Percentiles rank a stretch among this genome's conserved stretches.
Conservation (phyloP, 2,329 filamentous ascomycete genomes). For the Fusarium virguliforme region DNA sequence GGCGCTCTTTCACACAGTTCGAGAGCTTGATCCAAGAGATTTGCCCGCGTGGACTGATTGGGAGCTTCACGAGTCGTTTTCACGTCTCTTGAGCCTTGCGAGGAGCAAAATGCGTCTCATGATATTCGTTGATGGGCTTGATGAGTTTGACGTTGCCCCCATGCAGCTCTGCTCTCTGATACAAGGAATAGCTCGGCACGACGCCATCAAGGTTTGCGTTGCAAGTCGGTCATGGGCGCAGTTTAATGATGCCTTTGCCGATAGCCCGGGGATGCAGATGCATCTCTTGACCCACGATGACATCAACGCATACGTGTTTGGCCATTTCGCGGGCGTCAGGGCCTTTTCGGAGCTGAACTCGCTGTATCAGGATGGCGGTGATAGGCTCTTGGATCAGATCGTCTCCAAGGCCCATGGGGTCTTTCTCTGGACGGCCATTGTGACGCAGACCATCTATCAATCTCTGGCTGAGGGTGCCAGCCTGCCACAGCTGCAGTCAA, state of each 20-base stretch:
- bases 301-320: not conserved
- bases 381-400: not conserved
- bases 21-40: not conserved
- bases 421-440: constrained; percentile 20
- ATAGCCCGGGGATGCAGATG: constrained; percentile 12
- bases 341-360: constrained; percentile 14
- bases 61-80: constrained; percentile 19
- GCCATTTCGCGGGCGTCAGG: not conserved
- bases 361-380: not conserved
- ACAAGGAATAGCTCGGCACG: not conserved
- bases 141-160: constrained; percentile 18
- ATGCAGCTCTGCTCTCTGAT: constrained; percentile 6
- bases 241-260: constrained; percentile 23
- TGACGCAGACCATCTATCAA: constrained; percentile 3
- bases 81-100: not conserved
- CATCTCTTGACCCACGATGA: constrained; percentile 14
- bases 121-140: constrained; percentile 23
- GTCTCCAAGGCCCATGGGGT: constrained; percentile 13
- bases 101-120: not conserved
- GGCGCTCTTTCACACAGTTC: not conserved
- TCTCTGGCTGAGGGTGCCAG: not conserved
- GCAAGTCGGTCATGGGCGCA: constrained; percentile 22
- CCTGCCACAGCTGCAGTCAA: not conserved
- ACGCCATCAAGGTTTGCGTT: constrained; percentile 15
- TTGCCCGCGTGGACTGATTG: constrained; percentile 14